phyloP scores from a whole-genome alignment of 495 filamentous ascomycete species.

The Neurospora sp. region DNA sequence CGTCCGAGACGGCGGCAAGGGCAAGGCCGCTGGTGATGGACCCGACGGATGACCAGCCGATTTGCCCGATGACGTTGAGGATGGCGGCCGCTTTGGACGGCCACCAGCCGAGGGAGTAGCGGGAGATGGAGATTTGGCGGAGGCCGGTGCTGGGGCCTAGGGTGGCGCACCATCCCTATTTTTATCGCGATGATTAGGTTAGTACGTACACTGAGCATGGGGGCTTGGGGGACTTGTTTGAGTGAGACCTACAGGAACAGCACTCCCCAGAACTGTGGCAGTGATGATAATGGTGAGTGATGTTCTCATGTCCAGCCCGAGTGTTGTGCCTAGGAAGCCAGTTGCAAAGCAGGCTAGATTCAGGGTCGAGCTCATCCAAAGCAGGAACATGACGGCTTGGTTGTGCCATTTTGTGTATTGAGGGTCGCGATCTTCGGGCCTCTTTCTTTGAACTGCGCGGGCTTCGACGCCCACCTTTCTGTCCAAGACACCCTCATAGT shows the following conservation, averaged over 20 bases:
- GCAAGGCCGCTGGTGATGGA: slow-evolving; percentile 39
- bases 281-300: slow-evolving; percentile 42
- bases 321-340: slow-evolving; percentile 38
- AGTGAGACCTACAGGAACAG: slow-evolving; percentile 33
- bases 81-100: slow-evolving; percentile 38
- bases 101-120: slow-evolving; percentile 48
- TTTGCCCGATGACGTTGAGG: slow-evolving; percentile 38
- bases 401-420: slow-evolving; percentile 21
- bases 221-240: not conserved
- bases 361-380: slow-evolving; percentile 11
- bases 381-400: slow-evolving; percentile 22
- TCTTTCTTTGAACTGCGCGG: slow-evolving; percentile 40
- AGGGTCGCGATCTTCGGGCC: slow-evolving; percentile 34
- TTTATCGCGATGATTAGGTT: not conserved
- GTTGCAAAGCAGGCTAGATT: slow-evolving; percentile 43
- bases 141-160: slow-evolving; percentile 42
- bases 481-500: slow-evolving; percentile 39
- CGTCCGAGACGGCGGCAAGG: slow-evolving; percentile 40
- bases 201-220: not conserved
- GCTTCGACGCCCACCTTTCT: slow-evolving; percentile 44
- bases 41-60: slow-evolving; percentile 39
- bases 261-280: slow-evolving; percentile 34
- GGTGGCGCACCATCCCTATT: slow-evolving; percentile 34
- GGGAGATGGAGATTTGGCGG: slow-evolving; percentile 41
- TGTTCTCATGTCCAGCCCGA: slow-evolving; percentile 39